Conservation (phyloP, 2,329 filamentous ascomycete species). For the Arachnomyces sp. region DNA sequence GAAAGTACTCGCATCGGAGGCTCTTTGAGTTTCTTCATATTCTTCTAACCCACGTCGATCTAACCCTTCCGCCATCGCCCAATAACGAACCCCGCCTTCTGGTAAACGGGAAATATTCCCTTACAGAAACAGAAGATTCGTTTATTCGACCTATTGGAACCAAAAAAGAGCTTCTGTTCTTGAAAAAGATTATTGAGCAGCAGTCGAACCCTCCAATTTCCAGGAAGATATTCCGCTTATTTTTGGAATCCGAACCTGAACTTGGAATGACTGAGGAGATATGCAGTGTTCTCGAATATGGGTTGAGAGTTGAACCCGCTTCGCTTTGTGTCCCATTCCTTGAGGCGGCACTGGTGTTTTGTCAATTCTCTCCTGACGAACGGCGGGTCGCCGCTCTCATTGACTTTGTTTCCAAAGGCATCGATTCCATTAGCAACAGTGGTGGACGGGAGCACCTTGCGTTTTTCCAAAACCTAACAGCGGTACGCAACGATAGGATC, state of each 20-base stretch:
- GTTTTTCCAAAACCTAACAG: constrained; percentile 44
- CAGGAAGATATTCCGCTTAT: constrained; percentile 49
- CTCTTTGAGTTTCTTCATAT: constrained; percentile 36
- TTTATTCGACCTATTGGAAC: constrained; percentile 28
- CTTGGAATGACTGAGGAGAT: constrained; percentile 46
- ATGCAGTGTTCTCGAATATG: constrained; percentile 46
- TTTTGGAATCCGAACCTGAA: constrained; percentile 45
- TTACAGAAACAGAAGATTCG: constrained; percentile 26
- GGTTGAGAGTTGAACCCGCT: constrained; percentile 47
- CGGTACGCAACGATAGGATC: constrained; percentile 30
- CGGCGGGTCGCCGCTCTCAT: constrained; percentile 32
- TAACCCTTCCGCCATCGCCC: constrained; percentile 22
- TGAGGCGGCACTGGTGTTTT: constrained; percentile 50
- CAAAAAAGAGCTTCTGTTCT: constrained; percentile 27
- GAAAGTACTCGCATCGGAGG: constrained; percentile 37
- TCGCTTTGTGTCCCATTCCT: constrained; percentile 49
- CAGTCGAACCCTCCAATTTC: constrained; percentile 50
- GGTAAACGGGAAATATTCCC: constrained; percentile 24
- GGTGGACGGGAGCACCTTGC: constrained; percentile 43
- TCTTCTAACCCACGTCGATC: constrained; percentile 32
- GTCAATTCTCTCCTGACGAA: constrained; percentile 32
- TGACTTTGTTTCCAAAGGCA: constrained; percentile 37
- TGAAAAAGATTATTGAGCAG: constrained; percentile 59
- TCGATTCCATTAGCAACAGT: constrained; percentile 42
- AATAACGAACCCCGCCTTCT: constrained; percentile 18